These are phyloP conservation scores for Apiotrichum veenhuisii DNA, from an alignment of 1,284 basidiomycete species.

Conservation along the genomic window DNA sequence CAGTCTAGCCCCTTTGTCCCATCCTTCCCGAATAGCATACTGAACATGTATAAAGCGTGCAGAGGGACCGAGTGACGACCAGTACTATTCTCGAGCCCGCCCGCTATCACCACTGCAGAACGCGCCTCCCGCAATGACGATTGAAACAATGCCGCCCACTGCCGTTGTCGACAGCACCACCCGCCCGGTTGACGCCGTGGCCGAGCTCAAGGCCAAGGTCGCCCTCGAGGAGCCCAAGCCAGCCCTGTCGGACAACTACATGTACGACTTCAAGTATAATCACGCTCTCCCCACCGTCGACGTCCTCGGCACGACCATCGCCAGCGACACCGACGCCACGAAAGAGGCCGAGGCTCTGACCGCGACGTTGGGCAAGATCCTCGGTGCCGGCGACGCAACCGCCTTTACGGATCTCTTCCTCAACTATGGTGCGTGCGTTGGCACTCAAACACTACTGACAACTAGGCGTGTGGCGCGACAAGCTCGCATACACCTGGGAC, in stretches of 20 bases:
- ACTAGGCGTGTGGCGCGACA: slow-evolving; percentile 27
- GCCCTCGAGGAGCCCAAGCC: slow-evolving; percentile 8
- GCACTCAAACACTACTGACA: neutral
- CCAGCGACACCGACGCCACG: slow-evolving; percentile 11
- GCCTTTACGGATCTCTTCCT: slow-evolving; percentile 26
- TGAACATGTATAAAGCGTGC: too few species aligned
- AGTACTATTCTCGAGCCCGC: too few species aligned
- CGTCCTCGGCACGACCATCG: slow-evolving; percentile 12
- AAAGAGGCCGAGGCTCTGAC: slow-evolving; percentile 11
- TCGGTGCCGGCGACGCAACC: slow-evolving; percentile 7
- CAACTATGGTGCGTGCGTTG: too few species aligned
- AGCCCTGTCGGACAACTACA: slow-evolving; percentile 22
- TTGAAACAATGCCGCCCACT: slow-evolving; percentile 24
- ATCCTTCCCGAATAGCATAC: too few species aligned
- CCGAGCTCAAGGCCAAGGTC: slow-evolving; percentile 21
- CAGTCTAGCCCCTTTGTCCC: too few species aligned
- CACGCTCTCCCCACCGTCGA: slow-evolving; percentile 20
- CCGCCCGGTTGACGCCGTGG: neutral
- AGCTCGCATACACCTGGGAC: slow-evolving; percentile 55
- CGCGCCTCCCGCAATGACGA: too few species aligned
- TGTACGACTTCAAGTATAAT: slow-evolving; percentile 30
- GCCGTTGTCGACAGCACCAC: slow-evolving; percentile 11
- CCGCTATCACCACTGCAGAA: too few species aligned
- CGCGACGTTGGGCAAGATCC: neutral
- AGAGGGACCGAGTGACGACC: too few species aligned